These are phyloP conservation scores for Ceratocystis cubensis DNA, from an alignment of 2,329 filamentous ascomycete genomes.

Conservation along the genomic window DNA sequence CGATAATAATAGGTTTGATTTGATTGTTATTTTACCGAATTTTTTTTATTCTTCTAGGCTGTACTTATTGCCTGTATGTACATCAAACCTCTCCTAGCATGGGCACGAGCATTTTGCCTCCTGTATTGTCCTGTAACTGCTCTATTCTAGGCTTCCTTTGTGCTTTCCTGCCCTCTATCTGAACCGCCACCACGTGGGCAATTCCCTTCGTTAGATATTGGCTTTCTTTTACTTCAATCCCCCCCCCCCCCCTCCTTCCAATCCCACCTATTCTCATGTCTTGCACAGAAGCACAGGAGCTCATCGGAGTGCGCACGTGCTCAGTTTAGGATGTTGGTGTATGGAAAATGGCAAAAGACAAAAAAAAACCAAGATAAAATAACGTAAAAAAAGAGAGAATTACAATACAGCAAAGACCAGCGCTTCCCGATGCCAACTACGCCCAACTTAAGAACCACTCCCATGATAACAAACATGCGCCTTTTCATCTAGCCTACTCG, in stretches of 20 bases:
- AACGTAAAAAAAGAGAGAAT: constrained; percentile 1
- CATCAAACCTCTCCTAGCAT: no score
- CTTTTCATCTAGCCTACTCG: constrained; percentile 29
- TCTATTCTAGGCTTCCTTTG: no score
- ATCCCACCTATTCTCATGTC: not conserved
- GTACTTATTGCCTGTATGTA: no score
- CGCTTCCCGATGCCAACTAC: constrained; percentile 8
- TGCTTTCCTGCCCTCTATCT: not conserved
- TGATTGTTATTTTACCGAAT: constrained; percentile 2
- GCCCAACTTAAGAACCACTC: not conserved
- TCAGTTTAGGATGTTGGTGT: not conserved
- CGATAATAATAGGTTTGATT: not conserved
- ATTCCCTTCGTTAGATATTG: not conserved
- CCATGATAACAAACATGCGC: no score
- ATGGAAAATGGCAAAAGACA: not conserved
- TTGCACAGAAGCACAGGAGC: not conserved
- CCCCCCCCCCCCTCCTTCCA: not conserved
- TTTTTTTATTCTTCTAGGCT: not conserved
- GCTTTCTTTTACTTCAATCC: not conserved
- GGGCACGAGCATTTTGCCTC: no score
- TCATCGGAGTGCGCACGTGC: constrained; percentile 1
- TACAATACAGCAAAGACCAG: constrained; percentile 1
- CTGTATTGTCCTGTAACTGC: no score
- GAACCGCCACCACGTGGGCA: not conserved
- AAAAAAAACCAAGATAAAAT: not conserved